Base-by-base conservation (phyloP, 2,329 filamentous ascomycete genomes). In the Clarireedia hainanense region DNA sequence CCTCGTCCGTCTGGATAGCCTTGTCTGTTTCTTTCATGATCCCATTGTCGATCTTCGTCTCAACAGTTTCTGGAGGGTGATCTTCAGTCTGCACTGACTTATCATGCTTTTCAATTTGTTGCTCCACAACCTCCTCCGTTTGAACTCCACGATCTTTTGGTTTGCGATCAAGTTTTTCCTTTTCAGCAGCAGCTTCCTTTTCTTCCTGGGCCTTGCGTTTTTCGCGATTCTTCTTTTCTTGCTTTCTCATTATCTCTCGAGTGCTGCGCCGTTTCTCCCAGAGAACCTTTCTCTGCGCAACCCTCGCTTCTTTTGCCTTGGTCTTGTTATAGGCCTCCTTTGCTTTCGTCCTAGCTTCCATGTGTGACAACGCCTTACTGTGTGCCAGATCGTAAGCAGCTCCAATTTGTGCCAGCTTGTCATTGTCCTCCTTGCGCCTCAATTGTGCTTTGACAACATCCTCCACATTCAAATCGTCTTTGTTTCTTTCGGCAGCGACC, bases 381-480 rank as follows among this genome's bases (percentile, higher is more conserved):
- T 84, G 81, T 0, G 81, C 81, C 5, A 83, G 63, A 61, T 84
- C 80, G 57, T 84, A 84, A 0, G 80, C 76, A 40, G 76, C 74
- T 2, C 80, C 81, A 5, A 83, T 77, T 40, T 80, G 76, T 1
- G 78, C 75, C 2, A 84, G 71, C 67, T 84, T 84, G 46, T 81
- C 79, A 49, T 83, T 81, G 58, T 80, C 75, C 27, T 68, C 67
- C 12, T 78, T 74, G 1, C 68, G 63, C 49, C 72, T 67, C 56
- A 74, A 77, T 62, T 82, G 76, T 12, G 70, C 69, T 63, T 79
- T 78, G 24, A 84, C 75, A 1, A 84, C 78, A 1, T 81, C 76
- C 61, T 84, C 80, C 15, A 81, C 71, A 0, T 79, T 79, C 9
- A 72, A 63, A 3, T 68, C 50, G 2, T 63, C 62, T 1, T 72